Conservation (phyloP, 192 early-diverging fungal species). For the Linnemannia elongata region DNA sequence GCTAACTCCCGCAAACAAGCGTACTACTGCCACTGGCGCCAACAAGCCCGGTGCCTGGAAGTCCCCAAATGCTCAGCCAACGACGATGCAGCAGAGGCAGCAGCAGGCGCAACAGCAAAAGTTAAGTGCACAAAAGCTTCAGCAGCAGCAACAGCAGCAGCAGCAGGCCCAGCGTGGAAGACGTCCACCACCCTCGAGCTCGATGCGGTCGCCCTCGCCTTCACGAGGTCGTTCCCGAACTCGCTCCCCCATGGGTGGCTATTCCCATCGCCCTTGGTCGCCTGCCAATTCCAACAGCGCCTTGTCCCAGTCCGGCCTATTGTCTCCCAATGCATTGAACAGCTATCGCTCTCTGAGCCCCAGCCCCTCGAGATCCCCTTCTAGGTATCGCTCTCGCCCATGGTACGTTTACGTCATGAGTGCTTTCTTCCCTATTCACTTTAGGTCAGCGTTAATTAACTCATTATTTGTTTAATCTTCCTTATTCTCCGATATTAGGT, state of each 20-base stretch:
- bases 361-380: slow-evolving; percentile 38
- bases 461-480: background rate
- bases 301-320: slow-evolving; percentile 30
- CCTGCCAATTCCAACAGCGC: slow-evolving; percentile 46
- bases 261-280: slow-evolving; percentile 47
- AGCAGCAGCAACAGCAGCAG: slow-evolving; percentile 20
- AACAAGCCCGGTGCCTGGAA: slow-evolving; percentile 25
- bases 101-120: slow-evolving; percentile 37
- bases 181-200: slow-evolving; percentile 22
- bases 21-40: background rate
- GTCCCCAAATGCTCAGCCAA: background rate
- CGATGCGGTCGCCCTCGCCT: slow-evolving; percentile 20
- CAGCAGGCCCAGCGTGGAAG: slow-evolving; percentile 37
- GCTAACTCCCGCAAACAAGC: background rate
- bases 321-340: slow-evolving; percentile 26
- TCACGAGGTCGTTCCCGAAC: slow-evolving; percentile 32
- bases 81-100: slow-evolving; percentile 16
- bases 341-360: slow-evolving; percentile 52
- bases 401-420: slow-evolving; percentile 23
- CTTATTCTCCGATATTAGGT: slow-evolving; percentile 23
- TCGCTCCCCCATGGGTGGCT: slow-evolving; percentile 28
- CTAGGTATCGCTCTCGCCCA: slow-evolving; percentile 27
- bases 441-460: background rate
- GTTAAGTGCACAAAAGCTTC: slow-evolving; percentile 25
- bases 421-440: background rate